Evolutionary conservation across 768 basidiomycete species (phyloP).

Genomic region (Lactarius pseudohatsudake): DNA sequence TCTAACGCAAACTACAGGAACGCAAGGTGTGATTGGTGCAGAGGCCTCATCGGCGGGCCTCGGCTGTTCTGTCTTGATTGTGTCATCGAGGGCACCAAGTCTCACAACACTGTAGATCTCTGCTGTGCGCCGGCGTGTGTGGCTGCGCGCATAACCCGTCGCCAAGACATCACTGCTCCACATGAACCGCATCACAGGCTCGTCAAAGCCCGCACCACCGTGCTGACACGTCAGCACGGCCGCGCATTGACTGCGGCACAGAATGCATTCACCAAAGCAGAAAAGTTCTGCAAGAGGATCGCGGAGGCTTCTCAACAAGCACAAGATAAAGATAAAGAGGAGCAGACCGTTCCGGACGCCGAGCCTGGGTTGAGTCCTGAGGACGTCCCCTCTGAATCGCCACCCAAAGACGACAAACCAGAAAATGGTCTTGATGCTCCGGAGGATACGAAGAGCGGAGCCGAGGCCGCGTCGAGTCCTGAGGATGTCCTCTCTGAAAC

Average conservation of each 20-base stretch:
- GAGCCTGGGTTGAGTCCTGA: background rate
- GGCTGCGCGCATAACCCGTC: constrained; percentile 17
- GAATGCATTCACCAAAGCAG: constrained; percentile 12
- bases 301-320: background rate
- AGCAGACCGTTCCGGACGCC: background rate
- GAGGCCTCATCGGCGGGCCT: constrained; percentile 32
- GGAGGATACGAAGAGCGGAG: background rate
- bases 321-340: background rate
- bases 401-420: background rate
- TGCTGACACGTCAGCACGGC: constrained; percentile 8
- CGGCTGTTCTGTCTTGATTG: constrained; percentile 39
- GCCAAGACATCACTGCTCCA: constrained; percentile 27
- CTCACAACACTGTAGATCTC: constrained; percentile 34
- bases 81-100: constrained; percentile 16
- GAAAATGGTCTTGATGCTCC: background rate
- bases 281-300: constrained; percentile 1
- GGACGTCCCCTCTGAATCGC: background rate
- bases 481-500: background rate
- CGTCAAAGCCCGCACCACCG: constrained; percentile 33
- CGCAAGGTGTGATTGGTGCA: constrained; percentile 33
- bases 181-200: constrained; percentile 37
- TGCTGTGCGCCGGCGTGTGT: constrained; percentile 34
- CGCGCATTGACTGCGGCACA: background rate
- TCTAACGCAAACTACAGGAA: constrained; percentile 18
- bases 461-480: background rate